Evolutionary conservation across 164 flowering plant genomes (phyloP), one percentile per base, ranked within the genome.

Genomic region (Aristolochia contorta): DNA sequence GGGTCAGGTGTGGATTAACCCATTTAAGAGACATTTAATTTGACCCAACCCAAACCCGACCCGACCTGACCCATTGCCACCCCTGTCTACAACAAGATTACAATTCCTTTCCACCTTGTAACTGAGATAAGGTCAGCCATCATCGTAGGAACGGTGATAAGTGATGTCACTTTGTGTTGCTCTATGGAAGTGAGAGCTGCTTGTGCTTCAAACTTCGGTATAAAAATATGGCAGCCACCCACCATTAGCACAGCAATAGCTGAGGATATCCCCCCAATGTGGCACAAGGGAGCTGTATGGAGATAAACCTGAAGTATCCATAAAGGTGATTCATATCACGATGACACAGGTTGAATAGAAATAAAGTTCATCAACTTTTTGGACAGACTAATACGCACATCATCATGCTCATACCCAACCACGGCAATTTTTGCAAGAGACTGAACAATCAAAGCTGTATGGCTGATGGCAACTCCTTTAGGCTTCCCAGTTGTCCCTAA

Each of bases 211-310:
- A 93, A 93, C 74, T 85, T 93, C 12, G 97, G 89, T 30, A 79
- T 61, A 45, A 93, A 62, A 25, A 93, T 79, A 78, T 93, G 96
- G 74, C 80, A 76, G 58, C 80, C 96, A 65, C 92, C 96, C 22
- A 74, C 78, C 90, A 93, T 86, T 63, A 89, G 72, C 83, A 86
- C 79, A 56, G 98, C 84, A 74, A 93, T 22, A 54, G 92, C 91
- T n/a, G 98, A 89, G 25, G 98, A 93, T 59, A 93, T 75, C 55
- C 96, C 98, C 50, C 98, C 98, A 51, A 93, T 84, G 72, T 93
- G 98, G 64, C 96, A 87, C 57, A 93, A 62, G 23, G 97, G 96
- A 69, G 98, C 86, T 54, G 98, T 82, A 60, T 93, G 98, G 71
- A 89, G 76, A 75, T 93, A 93, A 18, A 89, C 87, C 98, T 92